A percentile compares a stretch with the other conserved stretches of the same genome.
Evolutionary conservation across 2,329 filamentous ascomycete genomes (phyloP).

Genomic region (Dothidotthia symphoricarpi): DNA sequence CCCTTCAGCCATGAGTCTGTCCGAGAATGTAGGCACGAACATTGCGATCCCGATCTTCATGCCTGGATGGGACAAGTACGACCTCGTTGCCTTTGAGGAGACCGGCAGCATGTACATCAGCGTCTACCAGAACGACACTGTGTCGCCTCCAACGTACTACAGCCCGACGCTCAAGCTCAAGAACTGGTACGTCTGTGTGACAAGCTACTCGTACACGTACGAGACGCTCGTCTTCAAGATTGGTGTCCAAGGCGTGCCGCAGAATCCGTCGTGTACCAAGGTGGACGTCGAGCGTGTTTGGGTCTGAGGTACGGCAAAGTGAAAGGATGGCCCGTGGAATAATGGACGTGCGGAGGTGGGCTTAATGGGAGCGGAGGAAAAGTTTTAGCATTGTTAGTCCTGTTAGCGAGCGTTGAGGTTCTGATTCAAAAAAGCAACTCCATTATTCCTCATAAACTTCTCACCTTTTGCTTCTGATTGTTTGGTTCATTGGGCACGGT

Average conservation of each 20-base stretch:
- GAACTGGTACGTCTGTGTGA: constrained; percentile 47
- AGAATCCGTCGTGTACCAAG: constrained; percentile 47
- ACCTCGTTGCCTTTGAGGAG: constrained; percentile 41
- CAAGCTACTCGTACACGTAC: constrained; percentile 39
- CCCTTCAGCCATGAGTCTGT: constrained; percentile 35
- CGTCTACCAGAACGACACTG: constrained; percentile 39
- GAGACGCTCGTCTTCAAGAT: constrained; percentile 45
- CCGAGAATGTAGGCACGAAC: constrained; percentile 34
- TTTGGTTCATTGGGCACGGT: too few species aligned
- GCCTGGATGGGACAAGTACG: constrained; percentile 20
- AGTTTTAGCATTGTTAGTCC: too few species aligned
- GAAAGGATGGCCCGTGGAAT: too few species aligned
- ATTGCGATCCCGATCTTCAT: constrained; percentile 43
- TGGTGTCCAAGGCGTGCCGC: constrained; percentile 33
- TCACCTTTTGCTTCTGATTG: too few species aligned
- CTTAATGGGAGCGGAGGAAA: too few species aligned
- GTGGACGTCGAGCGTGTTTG: constrained; percentile 40
- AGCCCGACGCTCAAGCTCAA: constrained; percentile 20
- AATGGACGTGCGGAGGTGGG: too few species aligned
- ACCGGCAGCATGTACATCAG: constrained; percentile 39
- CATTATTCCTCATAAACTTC: too few species aligned
- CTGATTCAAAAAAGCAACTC: too few species aligned
- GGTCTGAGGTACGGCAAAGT: constrained; percentile 4
- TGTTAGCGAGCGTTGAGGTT: too few species aligned
- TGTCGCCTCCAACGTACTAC: constrained; percentile 23